These are phyloP conservation scores for Pholiota microspora DNA, from an alignment of 768 basidiomycete genomes.

Conservation along the genomic window DNA sequence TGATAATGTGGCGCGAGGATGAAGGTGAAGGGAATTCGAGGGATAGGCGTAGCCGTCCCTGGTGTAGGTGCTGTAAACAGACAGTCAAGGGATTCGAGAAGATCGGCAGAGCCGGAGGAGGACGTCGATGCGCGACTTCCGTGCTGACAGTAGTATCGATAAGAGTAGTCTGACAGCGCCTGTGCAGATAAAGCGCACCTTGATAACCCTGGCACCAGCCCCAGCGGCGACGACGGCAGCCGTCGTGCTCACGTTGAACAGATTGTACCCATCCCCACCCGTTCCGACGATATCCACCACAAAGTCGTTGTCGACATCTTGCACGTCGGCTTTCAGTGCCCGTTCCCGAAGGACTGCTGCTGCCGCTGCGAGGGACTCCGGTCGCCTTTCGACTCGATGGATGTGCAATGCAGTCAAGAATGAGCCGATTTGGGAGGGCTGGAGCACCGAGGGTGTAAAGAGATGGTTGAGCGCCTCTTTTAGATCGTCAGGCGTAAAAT, in stretches of 20 bases:
- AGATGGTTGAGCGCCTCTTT: conserved; percentile 71
- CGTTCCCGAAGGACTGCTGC: conserved; percentile 72
- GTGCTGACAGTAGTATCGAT: conserved; percentile 52
- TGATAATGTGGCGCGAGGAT: conserved; percentile 95
- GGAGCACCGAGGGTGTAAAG: conserved; percentile 60
- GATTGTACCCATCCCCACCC: conserved; percentile 93
- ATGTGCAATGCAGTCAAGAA: conserved; percentile 87
- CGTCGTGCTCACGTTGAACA: conserved; percentile 96
- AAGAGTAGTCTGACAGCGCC: neutral
- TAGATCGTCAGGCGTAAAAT: conserved; percentile 78
- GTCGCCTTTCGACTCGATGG: conserved; percentile 70
- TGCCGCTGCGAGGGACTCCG: conserved; percentile 77
- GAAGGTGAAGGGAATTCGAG: conserved; percentile 82
- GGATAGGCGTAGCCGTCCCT: conserved; percentile 53
- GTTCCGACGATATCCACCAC: conserved; percentile 83
- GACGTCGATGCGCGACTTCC: conserved; percentile 91
- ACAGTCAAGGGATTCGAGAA: conserved; percentile 83
- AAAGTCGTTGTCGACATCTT: conserved; percentile 64
- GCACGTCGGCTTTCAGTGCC: conserved; percentile 60
- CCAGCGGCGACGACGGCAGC: conserved; percentile 94
- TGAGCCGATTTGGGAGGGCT: conserved; percentile 79
- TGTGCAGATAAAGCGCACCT: conserved; percentile 44
- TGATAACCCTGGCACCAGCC: conserved; percentile 89
- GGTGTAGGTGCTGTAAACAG: conserved; percentile 65
- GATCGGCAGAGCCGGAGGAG: conserved; percentile 90